phyloP scores from a whole-genome alignment of 495 filamentous ascomycete genomes.

The Penicillium malachiteum region DNA sequence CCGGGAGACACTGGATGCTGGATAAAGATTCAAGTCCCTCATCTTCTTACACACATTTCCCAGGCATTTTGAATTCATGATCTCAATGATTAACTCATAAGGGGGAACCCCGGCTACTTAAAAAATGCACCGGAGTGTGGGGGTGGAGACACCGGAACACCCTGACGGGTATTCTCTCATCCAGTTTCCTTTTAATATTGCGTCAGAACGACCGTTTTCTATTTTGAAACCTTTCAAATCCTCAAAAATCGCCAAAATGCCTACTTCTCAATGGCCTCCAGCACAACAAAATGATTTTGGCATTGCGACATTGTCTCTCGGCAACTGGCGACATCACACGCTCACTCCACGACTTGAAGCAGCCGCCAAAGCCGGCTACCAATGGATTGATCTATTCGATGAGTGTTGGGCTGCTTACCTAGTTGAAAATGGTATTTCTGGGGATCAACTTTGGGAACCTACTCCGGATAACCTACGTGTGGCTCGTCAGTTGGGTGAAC shows the following conservation, averaged over 20 bases:
- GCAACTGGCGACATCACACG: conserved; percentile 28
- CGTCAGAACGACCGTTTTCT: not conserved
- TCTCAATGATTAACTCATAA: not conserved
- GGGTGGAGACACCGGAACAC: not conserved
- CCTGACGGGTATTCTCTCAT: conserved; percentile 17
- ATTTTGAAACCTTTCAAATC: too few relatives aligned
- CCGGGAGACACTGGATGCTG: too few relatives aligned
- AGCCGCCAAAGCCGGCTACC: conserved; percentile 31
- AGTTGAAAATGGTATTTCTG: conserved; percentile 24
- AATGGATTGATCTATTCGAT: conserved; percentile 39
- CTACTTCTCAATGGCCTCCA: conserved; percentile 16
- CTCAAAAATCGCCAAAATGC: conserved; percentile 6
- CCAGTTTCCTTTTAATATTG: conserved; percentile 7
- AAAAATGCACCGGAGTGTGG: conserved; percentile 9
- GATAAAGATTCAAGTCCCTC: too few relatives aligned
- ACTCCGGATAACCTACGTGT: conserved; percentile 27
- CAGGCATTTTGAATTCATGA: too few relatives aligned
- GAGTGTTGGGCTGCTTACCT: conserved; percentile 39
- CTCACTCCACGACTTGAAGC: conserved; percentile 28
- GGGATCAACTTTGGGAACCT: conserved; percentile 28
- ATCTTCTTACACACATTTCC: too few relatives aligned
- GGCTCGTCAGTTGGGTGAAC: conserved; percentile 25
- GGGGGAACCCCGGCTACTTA: not conserved
- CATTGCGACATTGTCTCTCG: conserved; percentile 35
- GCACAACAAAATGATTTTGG: conserved; percentile 20